Percentiles rank a stretch among this genome's conserved stretches.
These are phyloP conservation scores for Diplocarpon rosae DNA, from an alignment of 2,329 filamentous ascomycete species.

Conservation along the genomic window DNA sequence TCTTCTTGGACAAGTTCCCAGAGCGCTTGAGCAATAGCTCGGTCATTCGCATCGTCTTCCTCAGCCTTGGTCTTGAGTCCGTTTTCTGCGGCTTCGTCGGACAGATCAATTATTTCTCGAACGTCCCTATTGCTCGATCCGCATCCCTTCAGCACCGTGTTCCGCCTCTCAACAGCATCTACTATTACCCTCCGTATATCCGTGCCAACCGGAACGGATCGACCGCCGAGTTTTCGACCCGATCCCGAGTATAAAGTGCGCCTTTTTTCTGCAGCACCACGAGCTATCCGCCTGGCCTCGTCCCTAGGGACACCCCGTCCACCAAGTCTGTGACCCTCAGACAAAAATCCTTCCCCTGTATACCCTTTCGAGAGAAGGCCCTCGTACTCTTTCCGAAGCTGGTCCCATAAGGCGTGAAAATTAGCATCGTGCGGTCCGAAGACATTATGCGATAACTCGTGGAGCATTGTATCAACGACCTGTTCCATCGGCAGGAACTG, in stretches of 20 bases:
- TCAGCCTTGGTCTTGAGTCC: constrained; percentile 78
- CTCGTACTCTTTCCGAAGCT: constrained; percentile 77
- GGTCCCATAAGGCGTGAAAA: constrained; percentile 82
- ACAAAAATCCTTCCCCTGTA: constrained; percentile 80
- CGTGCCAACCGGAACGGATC: constrained; percentile 41
- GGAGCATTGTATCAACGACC: constrained; percentile 82
- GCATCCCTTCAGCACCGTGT: constrained; percentile 60
- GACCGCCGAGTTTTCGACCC: constrained; percentile 63
- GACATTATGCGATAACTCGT: constrained; percentile 84
- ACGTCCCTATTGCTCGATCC: constrained; percentile 53
- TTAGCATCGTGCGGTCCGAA: constrained; percentile 71
- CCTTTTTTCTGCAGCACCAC: constrained; percentile 63
- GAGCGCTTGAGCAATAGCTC: constrained; percentile 73
- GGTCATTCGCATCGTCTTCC: constrained; percentile 80
- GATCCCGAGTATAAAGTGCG: constrained; percentile 46
- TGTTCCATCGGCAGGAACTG: constrained; percentile 74
- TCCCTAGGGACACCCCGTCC: constrained; percentile 52
- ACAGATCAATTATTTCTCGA: constrained; percentile 52
- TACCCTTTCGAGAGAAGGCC: constrained; percentile 70
- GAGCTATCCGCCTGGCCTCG: constrained; percentile 65
- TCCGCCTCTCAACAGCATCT: constrained; percentile 58
- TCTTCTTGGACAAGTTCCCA: constrained; percentile 84
- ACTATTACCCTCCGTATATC: constrained; percentile 65
- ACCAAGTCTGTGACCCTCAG: constrained; percentile 63
- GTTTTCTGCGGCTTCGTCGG: constrained; percentile 51